Conservation (phyloP, 768 basidiomycete genomes). For the Amanita subjunquillea region DNA sequence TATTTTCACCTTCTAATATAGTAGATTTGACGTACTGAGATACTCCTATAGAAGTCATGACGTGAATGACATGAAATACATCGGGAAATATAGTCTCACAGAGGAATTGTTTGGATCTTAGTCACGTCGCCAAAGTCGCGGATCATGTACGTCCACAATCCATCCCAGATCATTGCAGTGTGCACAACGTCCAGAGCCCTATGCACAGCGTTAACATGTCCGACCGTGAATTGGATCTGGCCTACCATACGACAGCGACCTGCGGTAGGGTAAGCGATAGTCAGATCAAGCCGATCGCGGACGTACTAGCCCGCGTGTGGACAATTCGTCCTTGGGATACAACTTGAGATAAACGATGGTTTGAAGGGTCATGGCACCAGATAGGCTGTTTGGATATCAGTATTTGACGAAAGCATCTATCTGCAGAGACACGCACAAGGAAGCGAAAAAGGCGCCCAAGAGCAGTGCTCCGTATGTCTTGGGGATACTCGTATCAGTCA, state of each 20-base stretch:
- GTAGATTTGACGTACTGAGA: background rate
- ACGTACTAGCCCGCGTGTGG: constrained; percentile 9
- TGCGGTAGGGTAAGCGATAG: background rate
- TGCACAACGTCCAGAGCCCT: constrained; percentile 18
- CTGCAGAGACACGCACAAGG: constrained; percentile 14
- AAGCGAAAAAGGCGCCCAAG: constrained; percentile 25
- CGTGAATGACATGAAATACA: too few species aligned
- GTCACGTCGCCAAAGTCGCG: constrained; percentile 9
- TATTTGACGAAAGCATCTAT: too few species aligned
- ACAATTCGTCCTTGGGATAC: constrained; percentile 5
- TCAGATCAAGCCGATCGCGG: background rate
- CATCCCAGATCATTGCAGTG: constrained; percentile 14
- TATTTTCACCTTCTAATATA: background rate
- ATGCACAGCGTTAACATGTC: background rate
- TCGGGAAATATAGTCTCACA: constrained; percentile 9
- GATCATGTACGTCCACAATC: constrained; percentile 18
- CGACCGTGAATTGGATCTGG: background rate
- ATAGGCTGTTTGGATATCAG: constrained; percentile 11
- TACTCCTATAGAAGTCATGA: background rate
- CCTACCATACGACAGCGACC: constrained; percentile 3
- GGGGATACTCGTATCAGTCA: constrained; percentile 13
- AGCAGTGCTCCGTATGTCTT: constrained; percentile 27
- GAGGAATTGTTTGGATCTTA: constrained; percentile 13
- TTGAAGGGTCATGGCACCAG: constrained; percentile 22
- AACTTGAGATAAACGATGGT: constrained; percentile 12